Evolutionary conservation across 2,329 filamentous ascomycete species (phyloP).

Genomic region (Penicillium sp.): DNA sequence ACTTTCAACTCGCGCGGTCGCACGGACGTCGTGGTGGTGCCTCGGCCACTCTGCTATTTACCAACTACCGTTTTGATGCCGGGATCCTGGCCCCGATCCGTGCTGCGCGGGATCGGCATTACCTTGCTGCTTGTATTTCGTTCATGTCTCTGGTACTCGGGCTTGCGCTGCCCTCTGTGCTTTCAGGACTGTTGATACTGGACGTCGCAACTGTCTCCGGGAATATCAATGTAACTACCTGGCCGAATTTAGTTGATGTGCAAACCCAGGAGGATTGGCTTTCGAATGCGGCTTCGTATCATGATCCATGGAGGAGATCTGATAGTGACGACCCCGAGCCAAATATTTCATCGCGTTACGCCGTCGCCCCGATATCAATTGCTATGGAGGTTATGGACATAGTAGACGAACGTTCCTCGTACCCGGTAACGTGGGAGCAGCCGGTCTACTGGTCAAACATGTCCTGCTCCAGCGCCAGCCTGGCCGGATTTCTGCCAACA

Average conservation of each 20-base stretch:
- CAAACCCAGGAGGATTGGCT: slow-evolving; percentile 12
- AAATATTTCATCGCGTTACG: background rate
- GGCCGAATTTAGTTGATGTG: slow-evolving; percentile 15
- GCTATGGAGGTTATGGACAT: background rate
- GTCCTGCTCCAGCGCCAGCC: background rate
- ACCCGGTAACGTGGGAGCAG: background rate
- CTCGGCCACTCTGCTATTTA: slow-evolving; percentile 24
- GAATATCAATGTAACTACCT: background rate
- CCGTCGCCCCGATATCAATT: background rate
- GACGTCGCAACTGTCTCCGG: background rate
- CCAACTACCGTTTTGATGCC: slow-evolving; percentile 27
- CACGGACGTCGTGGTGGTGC: background rate
- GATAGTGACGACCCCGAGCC: background rate
- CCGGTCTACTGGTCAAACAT: background rate
- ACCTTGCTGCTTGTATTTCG: slow-evolving; percentile 24
- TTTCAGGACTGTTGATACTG: slow-evolving; percentile 25
- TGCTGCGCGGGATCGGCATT: slow-evolving; percentile 27
- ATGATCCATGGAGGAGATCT: background rate
- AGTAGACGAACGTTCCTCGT: background rate
- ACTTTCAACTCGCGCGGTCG: slow-evolving; percentile 25
- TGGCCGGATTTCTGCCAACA: background rate
- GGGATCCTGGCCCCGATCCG: slow-evolving; percentile 23
- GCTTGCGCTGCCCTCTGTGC: slow-evolving; percentile 23
- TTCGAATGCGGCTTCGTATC: background rate
- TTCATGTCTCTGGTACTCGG: slow-evolving; percentile 22